Conservation (phyloP, 805 yeast genomes). For the Hanseniaspora pseudoguilliermondii region DNA sequence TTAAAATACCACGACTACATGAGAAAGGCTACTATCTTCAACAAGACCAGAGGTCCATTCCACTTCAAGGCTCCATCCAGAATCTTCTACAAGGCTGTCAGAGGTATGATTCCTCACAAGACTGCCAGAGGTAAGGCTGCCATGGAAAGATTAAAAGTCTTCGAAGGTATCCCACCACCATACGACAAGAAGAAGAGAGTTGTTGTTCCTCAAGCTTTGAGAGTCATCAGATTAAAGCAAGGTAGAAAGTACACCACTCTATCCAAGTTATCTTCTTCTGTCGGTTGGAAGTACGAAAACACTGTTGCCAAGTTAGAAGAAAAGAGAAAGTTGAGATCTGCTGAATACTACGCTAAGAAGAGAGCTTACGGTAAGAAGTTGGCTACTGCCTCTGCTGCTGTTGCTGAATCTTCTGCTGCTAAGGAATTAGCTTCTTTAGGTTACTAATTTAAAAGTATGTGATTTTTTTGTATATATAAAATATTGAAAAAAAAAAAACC, state of each 20-base stretch:
- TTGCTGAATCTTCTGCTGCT: constrained; percentile 83
- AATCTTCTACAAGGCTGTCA: constrained; percentile 97
- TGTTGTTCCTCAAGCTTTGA: constrained; percentile 98
- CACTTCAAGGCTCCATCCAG: constrained; percentile 99
- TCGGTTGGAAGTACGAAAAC: constrained; percentile 99
- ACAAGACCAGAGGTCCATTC: constrained; percentile 99
- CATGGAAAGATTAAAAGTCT: constrained; percentile 96
- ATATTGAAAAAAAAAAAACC: not conserved
- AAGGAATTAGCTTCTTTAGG: constrained; percentile 93
- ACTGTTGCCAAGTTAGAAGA: constrained; percentile 95
- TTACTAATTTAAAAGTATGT: constrained; percentile 48
- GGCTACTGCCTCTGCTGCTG: constrained; percentile 70
- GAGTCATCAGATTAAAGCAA: constrained; percentile 97
- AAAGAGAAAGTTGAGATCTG: constrained; percentile 97
- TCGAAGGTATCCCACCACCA: constrained; percentile 99
- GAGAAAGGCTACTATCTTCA: constrained; percentile 97
- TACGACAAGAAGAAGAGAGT: constrained; percentile 99
- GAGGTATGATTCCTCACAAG: constrained; percentile 99
- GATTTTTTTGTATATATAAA: not conserved
- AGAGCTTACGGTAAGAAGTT: constrained; percentile 88
- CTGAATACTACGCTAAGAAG: constrained; percentile 99
- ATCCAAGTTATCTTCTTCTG: constrained; percentile 89
- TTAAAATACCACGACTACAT: constrained; percentile 99
- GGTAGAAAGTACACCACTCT: constrained; percentile 99
- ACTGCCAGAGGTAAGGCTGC: constrained; percentile 99